phyloP scores from a whole-genome alignment of 2,329 filamentous ascomycete species.

The Neophaeococcomyces aloes region DNA sequence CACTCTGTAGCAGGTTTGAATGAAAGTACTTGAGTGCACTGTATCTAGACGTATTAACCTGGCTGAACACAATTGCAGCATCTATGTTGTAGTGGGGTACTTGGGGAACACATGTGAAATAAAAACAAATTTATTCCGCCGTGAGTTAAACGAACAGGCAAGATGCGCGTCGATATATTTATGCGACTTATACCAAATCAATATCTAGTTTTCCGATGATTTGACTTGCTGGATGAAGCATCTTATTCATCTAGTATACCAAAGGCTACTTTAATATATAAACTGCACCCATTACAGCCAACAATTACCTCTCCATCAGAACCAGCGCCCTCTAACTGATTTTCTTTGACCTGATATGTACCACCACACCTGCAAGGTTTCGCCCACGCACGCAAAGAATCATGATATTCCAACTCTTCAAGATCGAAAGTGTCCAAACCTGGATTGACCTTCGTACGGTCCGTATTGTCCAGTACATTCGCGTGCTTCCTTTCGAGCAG shows the following conservation, averaged over 20 bases:
- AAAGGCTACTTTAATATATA: conserved; percentile 53
- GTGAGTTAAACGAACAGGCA: too few relatives aligned
- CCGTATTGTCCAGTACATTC: conserved; percentile 22
- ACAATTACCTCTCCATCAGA: conserved; percentile 46
- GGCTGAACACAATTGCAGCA: too few relatives aligned
- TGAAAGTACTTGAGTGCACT: too few relatives aligned
- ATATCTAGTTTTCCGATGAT: background rate
- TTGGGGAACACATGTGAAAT: too few relatives aligned
- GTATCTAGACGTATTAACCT: too few relatives aligned
- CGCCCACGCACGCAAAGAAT: conserved; percentile 37
- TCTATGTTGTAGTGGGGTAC: too few relatives aligned
- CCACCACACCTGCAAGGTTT: conserved; percentile 50
- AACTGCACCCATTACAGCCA: conserved; percentile 53
- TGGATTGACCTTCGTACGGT: conserved; percentile 23
- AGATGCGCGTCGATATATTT: too few relatives aligned
- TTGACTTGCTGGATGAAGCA: background rate
- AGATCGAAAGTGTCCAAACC: conserved; percentile 50
- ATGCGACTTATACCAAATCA: too few relatives aligned
- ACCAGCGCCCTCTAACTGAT: conserved; percentile 37
- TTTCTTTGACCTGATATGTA: conserved; percentile 45
- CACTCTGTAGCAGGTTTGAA: too few relatives aligned
- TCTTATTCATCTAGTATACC: conserved; percentile 22
- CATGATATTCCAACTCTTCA: conserved; percentile 41
- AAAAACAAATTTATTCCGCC: too few relatives aligned
- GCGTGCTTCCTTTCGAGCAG: conserved; percentile 4